A percentile compares a stretch with the other conserved stretches of the same genome.
Evolutionary conservation across 495 filamentous ascomycete genomes (phyloP).

Genomic region (Xylaria telfairii): DNA sequence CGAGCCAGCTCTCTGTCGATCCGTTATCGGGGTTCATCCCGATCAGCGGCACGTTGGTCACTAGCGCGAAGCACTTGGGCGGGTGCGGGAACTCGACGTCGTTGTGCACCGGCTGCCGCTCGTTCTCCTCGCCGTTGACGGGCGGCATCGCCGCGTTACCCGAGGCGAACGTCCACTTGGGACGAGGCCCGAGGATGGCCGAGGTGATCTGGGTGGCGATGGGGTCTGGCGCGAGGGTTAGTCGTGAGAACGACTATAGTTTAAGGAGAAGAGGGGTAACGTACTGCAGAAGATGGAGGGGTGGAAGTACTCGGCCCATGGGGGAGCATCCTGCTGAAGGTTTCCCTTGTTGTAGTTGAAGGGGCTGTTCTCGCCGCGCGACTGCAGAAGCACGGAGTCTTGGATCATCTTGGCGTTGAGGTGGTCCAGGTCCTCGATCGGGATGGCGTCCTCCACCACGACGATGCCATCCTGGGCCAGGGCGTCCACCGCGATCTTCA

Average conservation of each 20-base stretch:
- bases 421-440: conserved; percentile 48
- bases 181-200: conserved; percentile 54
- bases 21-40: conserved; percentile 62
- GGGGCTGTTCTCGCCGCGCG: conserved; percentile 49
- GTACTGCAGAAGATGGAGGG: conserved; percentile 50
- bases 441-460: conserved; percentile 59
- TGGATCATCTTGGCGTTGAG: conserved; percentile 58
- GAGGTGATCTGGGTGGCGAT: conserved; percentile 58
- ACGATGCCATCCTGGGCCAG: conserved; percentile 63
- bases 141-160: conserved; percentile 62
- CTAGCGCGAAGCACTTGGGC: conserved; percentile 58
- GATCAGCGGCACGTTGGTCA: conserved; percentile 62
- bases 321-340: conserved; percentile 61
- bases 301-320: conserved; percentile 48
- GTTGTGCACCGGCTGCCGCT: conserved; percentile 60
- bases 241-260: neutral
- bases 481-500: conserved; percentile 57
- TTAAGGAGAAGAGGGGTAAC: conserved; percentile 12
- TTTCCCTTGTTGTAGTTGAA: conserved; percentile 64
- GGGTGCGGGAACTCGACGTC: conserved; percentile 66
- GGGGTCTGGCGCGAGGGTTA: conserved; percentile 42
- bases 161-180: conserved; percentile 57
- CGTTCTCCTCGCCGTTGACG: conserved; percentile 40
- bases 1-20: conserved; percentile 65
- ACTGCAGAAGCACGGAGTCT: conserved; percentile 52